Evolutionary conservation across 352 stramenopile genomes (phyloP), one percentile per base, ranked within the genome.

Genomic region (Globisporangium irregulare): DNA sequence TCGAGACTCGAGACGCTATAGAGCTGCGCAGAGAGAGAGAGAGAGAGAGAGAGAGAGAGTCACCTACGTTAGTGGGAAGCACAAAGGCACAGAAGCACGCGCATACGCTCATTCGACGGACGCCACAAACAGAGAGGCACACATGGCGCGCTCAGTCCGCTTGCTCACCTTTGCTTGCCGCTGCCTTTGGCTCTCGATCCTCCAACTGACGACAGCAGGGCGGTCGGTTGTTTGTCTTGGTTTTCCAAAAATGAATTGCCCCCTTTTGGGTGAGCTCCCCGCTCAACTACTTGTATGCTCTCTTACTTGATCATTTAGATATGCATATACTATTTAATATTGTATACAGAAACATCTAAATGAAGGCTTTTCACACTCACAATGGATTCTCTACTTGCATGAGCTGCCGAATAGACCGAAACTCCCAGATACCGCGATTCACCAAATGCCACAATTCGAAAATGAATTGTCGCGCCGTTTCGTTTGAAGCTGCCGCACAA

Each of bases 381-480:
- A 5, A 46, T 20, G 0, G 4, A 46, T 18, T 46, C 38, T 46
- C 38, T 46, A 46, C 4, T 46, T 46, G 10, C 38, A 46, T 46
- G 14, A 46, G 18, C 12, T 20, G 38, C 14, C 38, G 6, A 46
- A 14, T 20, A 43, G 38, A n/a, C 7, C 22, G 46, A 54, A 54
- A 54, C 46, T 22, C 46, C 46, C 32, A 38, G 32, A 38, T 8
- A 38, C 32, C 10, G 12, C 41, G 15, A 50, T 50, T 50, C 41
- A 50, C 24, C 20, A 7, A 27, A n/a, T 14, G 7, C 3, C 29
- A 50, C 32, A 54, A 66, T 60, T 67, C 64, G 43, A 18, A 62
- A 63, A 50, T 71, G 64, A 74, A 71, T 70, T 68, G 69, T 10
- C 20, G 25, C 12, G n/a, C 60, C 60, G 60, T 66, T 66, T 66